These are phyloP conservation scores for Cryptococcus sp. DNA, from an alignment of 1,284 basidiomycete genomes.

Conservation along the genomic window DNA sequence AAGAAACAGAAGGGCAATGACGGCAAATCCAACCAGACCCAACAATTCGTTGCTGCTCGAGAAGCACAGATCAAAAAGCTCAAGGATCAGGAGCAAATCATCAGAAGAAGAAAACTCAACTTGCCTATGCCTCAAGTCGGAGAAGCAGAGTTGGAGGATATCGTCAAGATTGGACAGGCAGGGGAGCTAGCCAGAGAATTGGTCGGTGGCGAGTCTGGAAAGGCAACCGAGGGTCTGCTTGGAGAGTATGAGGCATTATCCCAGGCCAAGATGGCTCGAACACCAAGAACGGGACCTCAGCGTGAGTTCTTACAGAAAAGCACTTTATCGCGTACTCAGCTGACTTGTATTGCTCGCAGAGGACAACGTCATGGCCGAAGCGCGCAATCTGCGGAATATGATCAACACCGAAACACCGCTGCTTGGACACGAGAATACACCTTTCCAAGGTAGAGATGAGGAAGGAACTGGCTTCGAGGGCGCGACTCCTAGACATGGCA, in stretches of 20 bases:
- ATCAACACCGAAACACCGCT: slow-evolving; percentile 88
- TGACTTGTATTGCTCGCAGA: slow-evolving; percentile 57
- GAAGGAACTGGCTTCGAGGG: slow-evolving; percentile 83
- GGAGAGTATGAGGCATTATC: slow-evolving; percentile 91
- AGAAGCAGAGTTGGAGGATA: slow-evolving; percentile 94
- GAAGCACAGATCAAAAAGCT: slow-evolving; percentile 97
- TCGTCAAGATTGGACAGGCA: slow-evolving; percentile 95
- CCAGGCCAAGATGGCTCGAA: slow-evolving; percentile 83
- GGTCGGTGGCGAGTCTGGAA: slow-evolving; percentile 68
- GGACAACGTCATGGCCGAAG: slow-evolving; percentile 91
- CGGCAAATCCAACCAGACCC: slow-evolving; percentile 66
- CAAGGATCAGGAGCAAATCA: slow-evolving; percentile 94
- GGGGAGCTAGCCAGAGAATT: slow-evolving; percentile 84
- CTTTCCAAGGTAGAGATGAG: slow-evolving; percentile 70
- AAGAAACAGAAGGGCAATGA: slow-evolving; percentile 67
- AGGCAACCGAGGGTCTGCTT: slow-evolving; percentile 80
- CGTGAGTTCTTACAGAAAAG: slow-evolving; percentile 59
- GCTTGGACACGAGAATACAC: slow-evolving; percentile 94
- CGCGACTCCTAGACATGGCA: slow-evolving; percentile 83
- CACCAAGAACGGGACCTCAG: slow-evolving; percentile 87
- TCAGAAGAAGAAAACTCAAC: slow-evolving; percentile 79
- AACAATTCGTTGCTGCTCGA: slow-evolving; percentile 87
- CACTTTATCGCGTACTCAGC: slow-evolving; percentile 6
- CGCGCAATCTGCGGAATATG: slow-evolving; percentile 92
- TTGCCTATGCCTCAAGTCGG: slow-evolving; percentile 91